Percentiles rank a stretch among this genome's conserved stretches.
Evolutionary conservation across 805 yeast species (phyloP).

Genomic region (Candida sithepensis): DNA sequence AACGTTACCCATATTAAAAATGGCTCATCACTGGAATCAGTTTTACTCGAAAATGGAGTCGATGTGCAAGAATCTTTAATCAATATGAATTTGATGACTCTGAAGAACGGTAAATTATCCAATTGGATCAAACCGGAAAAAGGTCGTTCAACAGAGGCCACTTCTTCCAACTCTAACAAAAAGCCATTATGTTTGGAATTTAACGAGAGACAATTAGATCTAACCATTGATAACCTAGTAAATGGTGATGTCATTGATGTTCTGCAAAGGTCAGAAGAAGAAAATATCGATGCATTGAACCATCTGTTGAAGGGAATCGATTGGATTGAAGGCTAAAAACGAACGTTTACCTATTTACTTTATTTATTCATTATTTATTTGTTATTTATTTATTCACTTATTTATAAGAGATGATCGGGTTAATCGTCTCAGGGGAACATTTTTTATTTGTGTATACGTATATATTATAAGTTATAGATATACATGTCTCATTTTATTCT

Average conservation of each 20-base stretch:
- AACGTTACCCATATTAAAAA: neutral
- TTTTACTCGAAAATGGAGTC: neutral
- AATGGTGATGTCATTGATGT: conserved; percentile 20
- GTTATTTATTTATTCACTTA: neutral
- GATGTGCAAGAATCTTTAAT: neutral
- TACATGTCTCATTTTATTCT: conserved; percentile 8
- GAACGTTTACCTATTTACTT: neutral
- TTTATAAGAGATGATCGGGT: neutral
- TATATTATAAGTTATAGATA: neutral
- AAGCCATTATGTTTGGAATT: neutral
- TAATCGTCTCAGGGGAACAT: neutral
- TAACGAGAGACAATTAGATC: neutral
- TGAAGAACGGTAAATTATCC: neutral
- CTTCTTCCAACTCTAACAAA: neutral
- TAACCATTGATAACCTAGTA: conserved; percentile 17
- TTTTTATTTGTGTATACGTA: neutral
- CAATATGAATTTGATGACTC: neutral
- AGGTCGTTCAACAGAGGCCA: neutral
- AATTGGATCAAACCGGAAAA: neutral
- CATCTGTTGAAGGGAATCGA: conserved; percentile 19
- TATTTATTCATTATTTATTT: conserved; percentile 2
- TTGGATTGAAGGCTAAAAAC: conserved; percentile 3
- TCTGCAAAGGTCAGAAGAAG: conserved; percentile 19
- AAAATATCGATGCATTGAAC: conserved; percentile 21
- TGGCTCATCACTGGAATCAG: neutral